These are phyloP conservation scores for Pyrenochaeta sp. DNA, from an alignment of 2,329 filamentous ascomycete species.

Conservation along the genomic window DNA sequence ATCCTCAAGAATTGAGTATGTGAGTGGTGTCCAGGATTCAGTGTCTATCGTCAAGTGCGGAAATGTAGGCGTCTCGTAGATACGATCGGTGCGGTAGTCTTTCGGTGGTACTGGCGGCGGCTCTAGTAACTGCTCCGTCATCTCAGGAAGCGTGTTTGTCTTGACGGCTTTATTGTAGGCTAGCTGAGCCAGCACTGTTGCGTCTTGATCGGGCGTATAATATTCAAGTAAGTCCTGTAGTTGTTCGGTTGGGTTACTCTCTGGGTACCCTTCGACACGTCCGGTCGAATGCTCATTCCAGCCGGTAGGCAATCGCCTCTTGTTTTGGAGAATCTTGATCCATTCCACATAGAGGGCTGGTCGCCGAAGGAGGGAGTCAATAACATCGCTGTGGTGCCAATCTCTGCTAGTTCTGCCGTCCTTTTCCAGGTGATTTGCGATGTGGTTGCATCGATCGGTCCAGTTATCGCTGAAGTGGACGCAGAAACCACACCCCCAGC, in stretches of 20 bases:
- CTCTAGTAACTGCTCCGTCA: neutral
- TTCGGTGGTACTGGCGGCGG: conserved; percentile 23
- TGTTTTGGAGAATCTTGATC: conserved; percentile 44
- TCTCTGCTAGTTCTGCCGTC: conserved; percentile 63
- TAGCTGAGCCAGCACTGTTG: conserved; percentile 26
- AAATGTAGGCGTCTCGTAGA: neutral
- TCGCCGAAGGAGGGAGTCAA: conserved; percentile 71
- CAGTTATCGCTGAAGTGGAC: conserved; percentile 67
- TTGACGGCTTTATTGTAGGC: conserved; percentile 28
- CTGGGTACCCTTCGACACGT: conserved; percentile 41
- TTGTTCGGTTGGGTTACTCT: conserved; percentile 23
- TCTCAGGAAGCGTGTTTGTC: conserved; percentile 12
- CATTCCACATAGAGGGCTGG: conserved; percentile 66
- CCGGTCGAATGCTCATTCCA: conserved; percentile 38
- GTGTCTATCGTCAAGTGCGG: conserved; percentile 3
- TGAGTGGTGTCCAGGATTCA: conserved; percentile 3
- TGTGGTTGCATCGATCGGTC: conserved; percentile 71
- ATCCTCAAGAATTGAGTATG: neutral
- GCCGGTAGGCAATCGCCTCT: conserved; percentile 13
- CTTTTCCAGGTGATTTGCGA: conserved; percentile 69
- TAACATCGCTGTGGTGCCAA: conserved; percentile 72
- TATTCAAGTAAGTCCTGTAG: conserved; percentile 43
- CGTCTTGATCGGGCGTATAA: conserved; percentile 24
- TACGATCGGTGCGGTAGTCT: conserved; percentile 3
- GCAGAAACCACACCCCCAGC: conserved; percentile 74